Evolutionary conservation across 805 yeast species (phyloP).

Genomic region (Cyberlindnera mississippiensis): DNA sequence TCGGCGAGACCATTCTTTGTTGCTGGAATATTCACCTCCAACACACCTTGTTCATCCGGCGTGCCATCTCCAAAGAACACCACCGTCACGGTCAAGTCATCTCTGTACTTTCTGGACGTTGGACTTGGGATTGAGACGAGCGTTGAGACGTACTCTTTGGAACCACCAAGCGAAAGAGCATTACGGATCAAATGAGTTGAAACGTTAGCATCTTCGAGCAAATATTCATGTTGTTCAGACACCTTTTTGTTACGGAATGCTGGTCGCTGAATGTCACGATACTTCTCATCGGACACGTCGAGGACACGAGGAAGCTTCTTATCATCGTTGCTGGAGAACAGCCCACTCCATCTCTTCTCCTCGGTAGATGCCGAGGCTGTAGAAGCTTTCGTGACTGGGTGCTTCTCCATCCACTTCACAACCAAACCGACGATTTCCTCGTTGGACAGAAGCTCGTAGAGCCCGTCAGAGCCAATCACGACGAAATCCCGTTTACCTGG

Average conservation of each 20-base stretch:
- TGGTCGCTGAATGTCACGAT: constrained; percentile 59
- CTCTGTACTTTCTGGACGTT: constrained; percentile 85
- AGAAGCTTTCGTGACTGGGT: constrained; percentile 39
- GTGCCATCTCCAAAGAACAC: constrained; percentile 75
- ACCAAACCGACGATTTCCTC: constrained; percentile 92
- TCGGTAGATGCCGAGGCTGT: constrained; percentile 8
- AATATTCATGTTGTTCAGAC: constrained; percentile 36
- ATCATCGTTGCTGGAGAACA: constrained; percentile 25
- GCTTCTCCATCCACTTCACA: constrained; percentile 85
- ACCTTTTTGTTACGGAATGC: constrained; percentile 58
- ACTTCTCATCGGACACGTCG: constrained; percentile 56
- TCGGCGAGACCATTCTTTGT: constrained; percentile 49
- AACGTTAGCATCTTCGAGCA: constrained; percentile 81
- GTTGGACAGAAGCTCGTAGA: constrained; percentile 85
- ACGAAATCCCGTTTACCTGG: constrained; percentile 76
- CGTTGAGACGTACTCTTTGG: constrained; percentile 83
- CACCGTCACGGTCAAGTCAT: constrained; percentile 93
- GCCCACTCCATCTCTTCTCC: constrained; percentile 18
- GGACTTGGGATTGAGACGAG: constrained; percentile 90
- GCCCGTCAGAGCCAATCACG: constrained; percentile 92
- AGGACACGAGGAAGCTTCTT: constrained; percentile 57
- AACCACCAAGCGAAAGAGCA: constrained; percentile 86
- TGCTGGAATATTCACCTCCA: constrained; percentile 54
- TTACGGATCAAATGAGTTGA: constrained; percentile 92
- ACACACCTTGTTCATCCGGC: constrained; percentile 34